Evolutionary conservation across 306 rosid species (phyloP).

Genomic region (Medicago lupulina): DNA sequence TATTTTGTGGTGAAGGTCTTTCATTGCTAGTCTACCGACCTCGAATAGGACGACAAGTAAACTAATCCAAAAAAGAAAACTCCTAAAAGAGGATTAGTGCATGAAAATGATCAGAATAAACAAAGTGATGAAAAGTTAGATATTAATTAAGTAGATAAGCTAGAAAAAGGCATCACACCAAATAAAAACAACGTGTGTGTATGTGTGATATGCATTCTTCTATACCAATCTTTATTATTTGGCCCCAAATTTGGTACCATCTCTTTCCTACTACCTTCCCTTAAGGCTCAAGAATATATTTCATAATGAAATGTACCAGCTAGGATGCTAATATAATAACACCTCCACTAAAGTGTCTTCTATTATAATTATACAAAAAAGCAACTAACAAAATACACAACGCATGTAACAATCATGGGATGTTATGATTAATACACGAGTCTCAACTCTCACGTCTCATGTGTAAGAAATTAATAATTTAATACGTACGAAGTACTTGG

Average conservation of each 20-base stretch:
- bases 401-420: constrained; percentile 50
- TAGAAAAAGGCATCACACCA: constrained; percentile 39
- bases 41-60: background rate
- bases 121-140: constrained; percentile 46
- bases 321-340: constrained; percentile 46
- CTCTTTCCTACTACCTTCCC: constrained; percentile 51
- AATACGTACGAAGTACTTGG: constrained; percentile 50
- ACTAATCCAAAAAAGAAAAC: background rate
- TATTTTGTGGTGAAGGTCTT: background rate
- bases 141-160: constrained; percentile 47
- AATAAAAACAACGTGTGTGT: constrained; percentile 45
- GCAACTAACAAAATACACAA: constrained; percentile 42
- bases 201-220: constrained; percentile 33
- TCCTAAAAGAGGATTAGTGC: constrained; percentile 42
- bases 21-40: background rate
- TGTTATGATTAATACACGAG: constrained; percentile 62
- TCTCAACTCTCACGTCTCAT: constrained; percentile 57
- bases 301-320: constrained; percentile 48
- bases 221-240: constrained; percentile 24
- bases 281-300: constrained; percentile 65
- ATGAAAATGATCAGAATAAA: constrained; percentile 43
- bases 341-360: constrained; percentile 42
- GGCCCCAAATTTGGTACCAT: constrained; percentile 41
- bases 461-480: constrained; percentile 40
- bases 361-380: constrained; percentile 44